A percentile compares a stretch with the other conserved stretches of the same genome.
phyloP scores from a whole-genome alignment of 192 early-diverging fungal species.

The Lobosporangium transversale region DNA sequence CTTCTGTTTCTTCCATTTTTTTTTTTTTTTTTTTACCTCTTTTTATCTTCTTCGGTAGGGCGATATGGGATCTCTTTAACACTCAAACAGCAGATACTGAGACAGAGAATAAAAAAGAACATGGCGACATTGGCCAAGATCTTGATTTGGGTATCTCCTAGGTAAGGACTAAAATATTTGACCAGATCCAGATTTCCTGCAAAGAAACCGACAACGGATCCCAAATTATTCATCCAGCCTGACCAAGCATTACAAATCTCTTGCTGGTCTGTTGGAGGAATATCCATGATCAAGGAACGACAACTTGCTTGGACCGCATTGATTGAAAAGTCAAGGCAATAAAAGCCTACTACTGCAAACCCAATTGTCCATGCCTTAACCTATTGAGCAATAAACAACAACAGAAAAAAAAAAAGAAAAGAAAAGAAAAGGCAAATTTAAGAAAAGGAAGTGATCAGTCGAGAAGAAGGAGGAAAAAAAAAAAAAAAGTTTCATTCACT shows the following conservation, averaged over 20 bases:
- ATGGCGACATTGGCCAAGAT: constrained; percentile 81
- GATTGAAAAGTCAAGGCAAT: constrained; percentile 92
- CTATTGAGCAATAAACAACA: constrained; percentile 3
- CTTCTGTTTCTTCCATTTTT: not conserved
- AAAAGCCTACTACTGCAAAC: constrained; percentile 85
- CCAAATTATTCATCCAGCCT: constrained; percentile 83
- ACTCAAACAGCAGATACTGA: constrained; percentile 75
- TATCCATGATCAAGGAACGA: constrained; percentile 89
- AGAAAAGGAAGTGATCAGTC: constrained; percentile 3
- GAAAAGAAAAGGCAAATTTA: not conserved
- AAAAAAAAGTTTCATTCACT: too few species aligned
- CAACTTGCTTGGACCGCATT: constrained; percentile 88
- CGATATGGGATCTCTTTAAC: constrained; percentile 60
- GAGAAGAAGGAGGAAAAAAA: too few species aligned
- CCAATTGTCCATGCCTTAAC: constrained; percentile 63
- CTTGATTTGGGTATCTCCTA: constrained; percentile 83
- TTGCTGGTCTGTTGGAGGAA: constrained; percentile 81
- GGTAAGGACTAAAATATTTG: constrained; percentile 63
- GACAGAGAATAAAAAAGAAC: constrained; percentile 63
- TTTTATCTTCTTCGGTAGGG: constrained; percentile 29
- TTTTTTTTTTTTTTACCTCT: constrained; percentile 31
- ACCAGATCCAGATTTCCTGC: constrained; percentile 85
- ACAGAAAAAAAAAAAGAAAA: constrained; percentile 3
- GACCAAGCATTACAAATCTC: constrained; percentile 87
- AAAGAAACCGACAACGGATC: constrained; percentile 88